A percentile compares a stretch with the other conserved stretches of the same genome.
Evolutionary conservation across 768 basidiomycete genomes (phyloP).

Genomic region (Trametes villosa): DNA sequence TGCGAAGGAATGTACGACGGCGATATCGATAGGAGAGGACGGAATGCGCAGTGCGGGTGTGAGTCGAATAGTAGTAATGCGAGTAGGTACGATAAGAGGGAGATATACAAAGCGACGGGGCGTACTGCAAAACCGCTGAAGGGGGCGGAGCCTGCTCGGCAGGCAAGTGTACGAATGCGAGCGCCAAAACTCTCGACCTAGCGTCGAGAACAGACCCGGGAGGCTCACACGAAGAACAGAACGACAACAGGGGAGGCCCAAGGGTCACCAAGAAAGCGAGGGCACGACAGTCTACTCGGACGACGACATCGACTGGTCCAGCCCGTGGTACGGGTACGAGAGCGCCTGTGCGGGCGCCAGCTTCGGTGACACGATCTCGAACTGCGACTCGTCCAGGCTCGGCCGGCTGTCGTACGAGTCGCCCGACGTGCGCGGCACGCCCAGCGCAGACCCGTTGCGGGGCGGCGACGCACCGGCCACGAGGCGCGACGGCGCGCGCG

Average conservation of each 20-base stretch:
- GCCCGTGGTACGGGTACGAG: conserved; percentile 60
- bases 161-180: neutral
- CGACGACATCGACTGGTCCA: conserved; percentile 45
- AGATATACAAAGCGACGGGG: too few relatives aligned
- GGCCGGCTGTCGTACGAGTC: conserved; percentile 50
- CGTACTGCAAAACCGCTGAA: too few relatives aligned
- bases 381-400: conserved; percentile 67
- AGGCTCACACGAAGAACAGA: neutral
- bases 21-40: neutral
- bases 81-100: conserved; percentile 3
- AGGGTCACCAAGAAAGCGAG: neutral
- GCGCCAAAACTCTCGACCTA: conserved; percentile 3
- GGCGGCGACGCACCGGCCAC: conserved; percentile 26
- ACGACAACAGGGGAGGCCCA: neutral
- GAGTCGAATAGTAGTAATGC: too few relatives aligned
- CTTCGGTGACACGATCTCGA: conserved; percentile 62
- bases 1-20: neutral
- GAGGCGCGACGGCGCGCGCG: conserved; percentile 22
- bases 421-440: conserved; percentile 38
- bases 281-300: conserved; percentile 18
- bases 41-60: conserved; percentile 5
- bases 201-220: conserved; percentile 1
- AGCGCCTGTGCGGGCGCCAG: conserved; percentile 41
- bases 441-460: conserved; percentile 38
- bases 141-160: conserved; percentile 6